Evolutionary conservation across 2,329 filamentous ascomycete species (phyloP).

Genomic region (Aspergillus pseudonomiae): DNA sequence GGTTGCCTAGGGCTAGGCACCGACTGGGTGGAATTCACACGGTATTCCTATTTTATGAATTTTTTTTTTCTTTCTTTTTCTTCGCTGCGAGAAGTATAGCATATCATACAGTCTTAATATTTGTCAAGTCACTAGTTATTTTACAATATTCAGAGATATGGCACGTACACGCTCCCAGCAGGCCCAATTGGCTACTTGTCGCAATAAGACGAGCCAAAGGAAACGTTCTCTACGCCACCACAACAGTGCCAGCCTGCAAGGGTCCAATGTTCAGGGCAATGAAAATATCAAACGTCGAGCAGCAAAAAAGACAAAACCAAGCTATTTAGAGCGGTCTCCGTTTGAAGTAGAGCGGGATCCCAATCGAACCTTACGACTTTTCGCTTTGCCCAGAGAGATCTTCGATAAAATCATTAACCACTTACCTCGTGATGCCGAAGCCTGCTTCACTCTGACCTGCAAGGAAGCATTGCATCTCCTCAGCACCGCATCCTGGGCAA

Average conservation of each 20-base stretch:
- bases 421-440: not conserved
- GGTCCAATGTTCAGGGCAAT: not conserved
- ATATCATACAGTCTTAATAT: not conserved
- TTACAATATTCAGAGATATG: not conserved
- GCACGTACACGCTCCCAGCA: not conserved
- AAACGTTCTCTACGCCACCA: not conserved
- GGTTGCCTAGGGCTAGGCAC: not conserved
- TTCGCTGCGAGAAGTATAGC: not conserved
- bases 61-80: not conserved
- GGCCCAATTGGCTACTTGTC: not conserved
- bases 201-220: not conserved
- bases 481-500: not conserved
- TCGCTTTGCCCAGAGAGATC: slow-evolving; percentile 5
- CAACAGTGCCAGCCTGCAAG: not conserved
- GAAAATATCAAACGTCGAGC: not conserved
- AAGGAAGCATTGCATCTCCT: slow-evolving; percentile 4
- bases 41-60: not conserved
- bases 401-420: slow-evolving; percentile 6
- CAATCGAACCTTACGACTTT: not conserved
- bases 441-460: slow-evolving; percentile 10
- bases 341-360: not conserved
- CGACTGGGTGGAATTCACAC: not conserved
- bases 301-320: not conserved
- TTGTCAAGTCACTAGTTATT: no score
- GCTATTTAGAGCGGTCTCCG: not conserved